Percentiles rank a stretch among this genome's conserved stretches.
Conservation (phyloP, 208 protist species). For the Novymonas esmeraldas region DNA sequence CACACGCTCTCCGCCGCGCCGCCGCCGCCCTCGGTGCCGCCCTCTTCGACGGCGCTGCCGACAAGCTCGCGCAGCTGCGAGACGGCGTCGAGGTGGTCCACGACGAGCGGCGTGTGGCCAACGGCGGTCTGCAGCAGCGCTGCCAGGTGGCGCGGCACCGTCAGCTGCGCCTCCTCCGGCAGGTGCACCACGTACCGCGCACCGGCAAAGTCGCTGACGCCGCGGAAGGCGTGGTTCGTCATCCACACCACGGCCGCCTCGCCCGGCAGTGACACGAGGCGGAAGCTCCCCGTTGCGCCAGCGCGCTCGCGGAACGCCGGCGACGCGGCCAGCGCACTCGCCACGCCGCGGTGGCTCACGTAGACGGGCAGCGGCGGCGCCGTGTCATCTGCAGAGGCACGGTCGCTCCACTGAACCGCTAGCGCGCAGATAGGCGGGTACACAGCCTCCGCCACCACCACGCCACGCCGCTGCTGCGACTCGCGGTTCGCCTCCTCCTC, state of each 20-base stretch:
- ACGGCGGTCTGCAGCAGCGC: constrained; percentile 46
- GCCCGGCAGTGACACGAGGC: constrained; percentile 38
- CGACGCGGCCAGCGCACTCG: constrained; percentile 3
- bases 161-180: constrained; percentile 28
- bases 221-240: constrained; percentile 24
- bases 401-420: too few relatives aligned
- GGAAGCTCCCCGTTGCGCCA: constrained; percentile 14
- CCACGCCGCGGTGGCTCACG: constrained; percentile 25
- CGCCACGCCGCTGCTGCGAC: too few relatives aligned
- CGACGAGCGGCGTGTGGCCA: constrained; percentile 19
- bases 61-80: constrained; percentile 18
- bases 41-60: constrained; percentile 21
- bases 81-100: constrained; percentile 22
- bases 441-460: too few relatives aligned
- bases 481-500: neutral
- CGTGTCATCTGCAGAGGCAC: too few relatives aligned
- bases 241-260: constrained; percentile 62
- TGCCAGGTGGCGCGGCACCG: constrained; percentile 39
- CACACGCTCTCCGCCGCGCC: constrained; percentile 9
- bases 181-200: constrained; percentile 40
- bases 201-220: constrained; percentile 4
- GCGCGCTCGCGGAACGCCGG: constrained; percentile 18
- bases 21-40: constrained; percentile 3
- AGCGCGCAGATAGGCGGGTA: too few relatives aligned
- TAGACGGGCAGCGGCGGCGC: constrained; percentile 14